A percentile compares a stretch with the other conserved stretches of the same genome.
phyloP scores from a whole-genome alignment of 805 yeast species.

The Ogataea pilisensis region DNA sequence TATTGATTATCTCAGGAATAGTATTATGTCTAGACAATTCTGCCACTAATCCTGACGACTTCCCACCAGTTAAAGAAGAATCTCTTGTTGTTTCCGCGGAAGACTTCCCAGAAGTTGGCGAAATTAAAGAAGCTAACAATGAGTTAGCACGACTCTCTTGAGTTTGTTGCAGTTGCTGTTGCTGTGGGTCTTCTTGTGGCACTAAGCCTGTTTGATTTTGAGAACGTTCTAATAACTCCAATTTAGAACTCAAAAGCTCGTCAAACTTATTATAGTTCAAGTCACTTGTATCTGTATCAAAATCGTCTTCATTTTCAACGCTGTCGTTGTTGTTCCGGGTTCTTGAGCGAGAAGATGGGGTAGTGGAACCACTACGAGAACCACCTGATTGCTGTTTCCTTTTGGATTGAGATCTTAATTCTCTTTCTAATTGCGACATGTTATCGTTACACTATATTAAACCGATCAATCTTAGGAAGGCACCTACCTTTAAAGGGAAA shows the following conservation, averaged over 20 bases:
- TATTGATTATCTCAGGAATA: slow-evolving; percentile 41
- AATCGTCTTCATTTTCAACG: slow-evolving; percentile 10
- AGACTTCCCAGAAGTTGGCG: background rate
- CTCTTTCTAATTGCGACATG: slow-evolving; percentile 21
- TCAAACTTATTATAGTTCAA: slow-evolving; percentile 19
- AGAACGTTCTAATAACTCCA: slow-evolving; percentile 5
- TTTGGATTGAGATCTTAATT: slow-evolving; percentile 8
- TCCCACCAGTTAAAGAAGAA: background rate
- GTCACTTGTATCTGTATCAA: slow-evolving; percentile 18
- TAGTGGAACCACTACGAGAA: slow-evolving; percentile 4
- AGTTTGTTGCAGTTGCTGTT: background rate
- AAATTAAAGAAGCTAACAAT: slow-evolving; percentile 19
- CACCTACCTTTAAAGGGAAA: too few relatives aligned
- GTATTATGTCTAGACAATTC: background rate
- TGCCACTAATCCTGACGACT: too few relatives aligned
- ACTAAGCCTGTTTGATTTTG: background rate
- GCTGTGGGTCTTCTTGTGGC: too few relatives aligned
- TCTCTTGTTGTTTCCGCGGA: background rate
- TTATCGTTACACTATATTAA: too few relatives aligned
- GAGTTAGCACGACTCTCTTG: slow-evolving; percentile 10
- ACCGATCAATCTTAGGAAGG: too few relatives aligned
- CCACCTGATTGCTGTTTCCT: slow-evolving; percentile 17
- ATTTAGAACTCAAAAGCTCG: slow-evolving; percentile 15
- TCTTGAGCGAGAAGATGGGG: slow-evolving; percentile 11
- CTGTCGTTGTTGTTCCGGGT: slow-evolving; percentile 9